Evolutionary conservation across 1,284 basidiomycete species (phyloP), one percentile per base, ranked within the genome.

Genomic region (Coniophora puteana): DNA sequence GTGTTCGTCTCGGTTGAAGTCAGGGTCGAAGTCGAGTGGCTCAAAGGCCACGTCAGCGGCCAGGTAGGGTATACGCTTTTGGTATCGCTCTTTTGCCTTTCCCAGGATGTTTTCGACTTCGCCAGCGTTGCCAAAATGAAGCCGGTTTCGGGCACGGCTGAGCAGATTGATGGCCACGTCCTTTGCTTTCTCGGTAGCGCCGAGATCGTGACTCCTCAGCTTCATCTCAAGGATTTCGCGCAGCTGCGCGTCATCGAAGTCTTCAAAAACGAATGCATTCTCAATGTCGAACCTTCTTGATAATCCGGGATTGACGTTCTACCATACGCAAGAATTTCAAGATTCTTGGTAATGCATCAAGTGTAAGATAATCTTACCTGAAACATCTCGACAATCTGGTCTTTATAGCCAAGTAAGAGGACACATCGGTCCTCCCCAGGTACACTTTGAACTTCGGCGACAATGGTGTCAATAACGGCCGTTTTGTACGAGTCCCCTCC

Each of bases 261-360:
- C 78, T 21, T 80, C 71, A 45, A 85, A 84, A n/a, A 60, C 58
- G 62, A 84, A 84, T 0, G 82, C 76, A 35, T 80, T 66, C 40
- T 83, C 82, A 28, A 84, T 75, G 11, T 71, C 70, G 48, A 84
- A 84, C 7, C 81, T 74, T 16, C 79, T 66, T n/a, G 72, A 60
- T 5, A 81, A 59, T 4, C 82, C 81, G 5, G 80, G 76, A 51
- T 85, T 85, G 37, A 83, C 82, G 41, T 84, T 79, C 81, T 80
- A 27, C 4, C 7, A 20, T 20, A 35, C 5, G 8, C 23, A 8
- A 23, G n/a, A 14, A 10, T 20, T 35, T 7, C 17, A 10, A 31
- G 29, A 31, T 31, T 6, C 7, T 16, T 12, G n/a, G 36, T 20
- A 26, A 16, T 5, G 26, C 5, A 3, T 4, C n/a, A 12, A 3